Base-by-base conservation (phyloP, 257 asterid genomes). In the Linaria vulgaris region DNA sequence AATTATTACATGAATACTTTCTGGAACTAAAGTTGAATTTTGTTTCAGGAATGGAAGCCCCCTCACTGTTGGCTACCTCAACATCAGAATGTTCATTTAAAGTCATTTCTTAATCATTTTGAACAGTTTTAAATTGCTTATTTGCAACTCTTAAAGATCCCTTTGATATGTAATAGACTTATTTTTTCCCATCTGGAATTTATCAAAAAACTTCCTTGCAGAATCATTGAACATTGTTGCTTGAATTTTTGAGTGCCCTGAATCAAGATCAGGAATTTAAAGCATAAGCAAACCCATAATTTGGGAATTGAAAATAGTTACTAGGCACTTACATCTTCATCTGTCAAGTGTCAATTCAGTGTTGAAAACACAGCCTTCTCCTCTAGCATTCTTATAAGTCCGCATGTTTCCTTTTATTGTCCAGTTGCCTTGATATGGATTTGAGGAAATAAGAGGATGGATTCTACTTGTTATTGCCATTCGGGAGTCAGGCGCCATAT, bases 161-260 rank as follows among this genome's bases (percentile, higher is more conserved):
- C 73, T 78, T 94, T 56, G 99, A 94, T 74, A 94, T 85, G 85
- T 81, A 94, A 59, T 87, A 94, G 46, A 90, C 96, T 75, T n/a
- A n/a, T n/a, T n/a, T n/a, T 90, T 94, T 59, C 99, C 99, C 85
- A 87, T 67, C 64, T 84, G 85, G 74, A 94, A 94, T 61, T 78
- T 90, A 12, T 94, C 95, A n/a, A 61, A 87, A 72, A 90, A 94
- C 81, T 87, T 90, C 69, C 10, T 81, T 23, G 99, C 99, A 63
- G 99, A 95, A 20, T 84, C 92, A 68, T 94, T 94, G 62, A 94
- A 94, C 97, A 90, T 90, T 11, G 97, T 94, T 68, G 99, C 99
- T 81, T 87, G 97, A 31, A 94, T 94, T n/a, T n/a, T 87, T 94
- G 96, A 10, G 99, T 90, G 13, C 99, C 97, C 99, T 94, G 73